Evolutionary conservation across 768 basidiomycete species (phyloP).

Genomic region (Serendipita indica): DNA sequence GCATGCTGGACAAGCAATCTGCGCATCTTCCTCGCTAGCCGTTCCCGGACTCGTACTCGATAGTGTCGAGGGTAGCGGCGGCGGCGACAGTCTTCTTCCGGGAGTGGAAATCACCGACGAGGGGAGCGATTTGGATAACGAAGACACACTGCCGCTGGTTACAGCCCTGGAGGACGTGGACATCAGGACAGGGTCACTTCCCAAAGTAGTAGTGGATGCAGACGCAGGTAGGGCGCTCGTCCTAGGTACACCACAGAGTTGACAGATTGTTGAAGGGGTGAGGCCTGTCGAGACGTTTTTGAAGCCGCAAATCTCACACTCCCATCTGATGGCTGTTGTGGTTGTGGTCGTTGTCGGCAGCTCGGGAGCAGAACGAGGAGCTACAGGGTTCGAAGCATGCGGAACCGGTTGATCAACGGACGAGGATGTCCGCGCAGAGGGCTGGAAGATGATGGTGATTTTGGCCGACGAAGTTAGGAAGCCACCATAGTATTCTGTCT

Average conservation of each 20-base stretch:
- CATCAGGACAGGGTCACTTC: constrained; percentile 18
- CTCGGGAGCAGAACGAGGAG: too few species aligned
- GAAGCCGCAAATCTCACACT: constrained; percentile 79
- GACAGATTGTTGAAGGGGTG: constrained; percentile 51
- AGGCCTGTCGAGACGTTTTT: constrained; percentile 45
- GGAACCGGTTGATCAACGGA: not conserved
- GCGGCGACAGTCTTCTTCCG: constrained; percentile 20
- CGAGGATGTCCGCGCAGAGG: not conserved
- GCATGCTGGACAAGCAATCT: constrained; percentile 62
- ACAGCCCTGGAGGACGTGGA: constrained; percentile 20
- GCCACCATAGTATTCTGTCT: constrained; percentile 81
- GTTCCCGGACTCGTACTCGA: constrained; percentile 12
- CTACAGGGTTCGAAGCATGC: too few species aligned
- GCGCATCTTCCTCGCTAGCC: constrained; percentile 19
- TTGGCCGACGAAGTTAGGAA: constrained; percentile 83
- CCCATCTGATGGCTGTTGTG: constrained; percentile 35
- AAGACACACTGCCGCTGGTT: constrained; percentile 18
- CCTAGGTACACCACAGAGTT: constrained; percentile 69
- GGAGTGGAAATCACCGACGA: constrained; percentile 23
- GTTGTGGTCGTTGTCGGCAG: constrained; percentile 21
- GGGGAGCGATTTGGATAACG: constrained; percentile 25
- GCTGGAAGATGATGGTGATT: constrained; percentile 56
- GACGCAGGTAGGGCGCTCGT: constrained; percentile 21
- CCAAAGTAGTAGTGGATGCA: constrained; percentile 15
- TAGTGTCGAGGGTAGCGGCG: constrained; percentile 18